phyloP scores from a whole-genome alignment of 352 stramenopile species.

The Globisporangium orthogonon region DNA sequence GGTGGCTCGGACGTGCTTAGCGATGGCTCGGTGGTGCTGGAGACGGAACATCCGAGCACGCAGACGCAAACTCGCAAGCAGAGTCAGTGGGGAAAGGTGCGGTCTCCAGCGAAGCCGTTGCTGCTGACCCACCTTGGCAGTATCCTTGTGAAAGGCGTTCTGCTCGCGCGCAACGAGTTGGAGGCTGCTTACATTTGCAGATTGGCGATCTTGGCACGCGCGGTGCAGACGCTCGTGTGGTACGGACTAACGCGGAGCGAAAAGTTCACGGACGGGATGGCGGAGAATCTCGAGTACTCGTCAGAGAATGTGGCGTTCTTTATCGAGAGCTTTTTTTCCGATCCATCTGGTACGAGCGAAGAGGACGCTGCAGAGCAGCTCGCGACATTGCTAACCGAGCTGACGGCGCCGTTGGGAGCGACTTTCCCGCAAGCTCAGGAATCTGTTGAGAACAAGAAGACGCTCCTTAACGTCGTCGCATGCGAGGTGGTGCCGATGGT shows the following conservation, averaged over 20 bases:
- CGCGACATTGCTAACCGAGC: constrained; percentile 16
- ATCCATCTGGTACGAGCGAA: constrained; percentile 14
- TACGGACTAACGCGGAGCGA: constrained; percentile 54
- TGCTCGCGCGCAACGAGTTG: constrained; percentile 46
- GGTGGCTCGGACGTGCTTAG: constrained; percentile 62
- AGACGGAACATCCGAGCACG: constrained; percentile 72
- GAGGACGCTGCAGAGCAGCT: constrained; percentile 23
- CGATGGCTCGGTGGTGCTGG: constrained; percentile 61
- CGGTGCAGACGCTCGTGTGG: constrained; percentile 78
- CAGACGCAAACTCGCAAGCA: constrained; percentile 86
- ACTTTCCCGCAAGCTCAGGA: constrained; percentile 21
- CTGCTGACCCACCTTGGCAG: constrained; percentile 68
- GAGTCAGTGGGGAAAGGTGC: constrained; percentile 78
- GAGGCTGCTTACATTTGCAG: constrained; percentile 58
- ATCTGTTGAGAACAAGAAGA: constrained; percentile 23
- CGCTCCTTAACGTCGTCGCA: constrained; percentile 70
- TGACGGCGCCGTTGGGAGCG: constrained; percentile 24
- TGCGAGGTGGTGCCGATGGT: constrained; percentile 69
- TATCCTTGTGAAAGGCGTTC: constrained; percentile 61
- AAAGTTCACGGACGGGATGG: constrained; percentile 57
- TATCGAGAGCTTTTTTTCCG: constrained; percentile 34
- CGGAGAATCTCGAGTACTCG: constrained; percentile 38
- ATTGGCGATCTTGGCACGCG: constrained; percentile 56
- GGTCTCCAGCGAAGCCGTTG: constrained; percentile 68
- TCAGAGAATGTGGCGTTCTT: constrained; percentile 55